phyloP scores from a whole-genome alignment of 371 early-diverging fungal species.

The Thermomucor indicae-seudaticae region DNA sequence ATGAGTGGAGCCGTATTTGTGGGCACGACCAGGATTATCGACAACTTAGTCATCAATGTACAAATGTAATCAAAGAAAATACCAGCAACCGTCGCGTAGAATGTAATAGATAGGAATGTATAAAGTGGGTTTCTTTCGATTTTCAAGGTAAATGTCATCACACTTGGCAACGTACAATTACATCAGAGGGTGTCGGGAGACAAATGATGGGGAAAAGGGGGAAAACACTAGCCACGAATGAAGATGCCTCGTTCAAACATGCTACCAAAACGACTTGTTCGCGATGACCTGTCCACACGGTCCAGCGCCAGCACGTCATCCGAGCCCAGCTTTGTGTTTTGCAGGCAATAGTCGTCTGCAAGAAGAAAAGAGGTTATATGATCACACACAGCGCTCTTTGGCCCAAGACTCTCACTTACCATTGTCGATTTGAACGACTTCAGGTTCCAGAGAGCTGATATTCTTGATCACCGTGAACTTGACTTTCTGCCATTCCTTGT shows the following conservation, averaged over 20 bases:
- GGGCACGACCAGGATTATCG: slow-evolving; percentile 91
- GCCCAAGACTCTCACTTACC: slow-evolving; percentile 14
- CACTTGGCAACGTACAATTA: too few species aligned
- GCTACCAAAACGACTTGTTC: slow-evolving; percentile 46
- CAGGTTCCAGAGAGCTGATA: slow-evolving; percentile 12
- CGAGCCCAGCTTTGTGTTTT: slow-evolving; percentile 36
- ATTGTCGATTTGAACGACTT: slow-evolving; percentile 38
- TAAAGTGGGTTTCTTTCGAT: too few species aligned
- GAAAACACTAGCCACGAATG: slow-evolving; percentile 52
- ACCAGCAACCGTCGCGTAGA: too few species aligned
- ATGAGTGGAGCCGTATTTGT: slow-evolving; percentile 87
- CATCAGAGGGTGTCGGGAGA: background rate
- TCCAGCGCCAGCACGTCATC: slow-evolving; percentile 73
- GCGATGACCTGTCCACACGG: slow-evolving; percentile 67
- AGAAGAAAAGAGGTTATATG: slow-evolving; percentile 1
- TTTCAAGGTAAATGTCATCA: too few species aligned
- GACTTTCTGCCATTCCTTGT: slow-evolving; percentile 85
- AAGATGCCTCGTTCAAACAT: slow-evolving; percentile 58
- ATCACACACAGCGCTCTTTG: background rate
- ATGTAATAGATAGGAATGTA: background rate
- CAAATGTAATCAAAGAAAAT: too few species aligned
- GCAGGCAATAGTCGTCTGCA: slow-evolving; percentile 50
- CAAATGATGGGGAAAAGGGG: background rate
- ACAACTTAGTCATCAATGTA: slow-evolving; percentile 75
- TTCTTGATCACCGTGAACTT: slow-evolving; percentile 51